Evolutionary conservation across 768 basidiomycete genomes (phyloP), one percentile per base, ranked within the genome.

Genomic region (Hysterangium stoloniferum): DNA sequence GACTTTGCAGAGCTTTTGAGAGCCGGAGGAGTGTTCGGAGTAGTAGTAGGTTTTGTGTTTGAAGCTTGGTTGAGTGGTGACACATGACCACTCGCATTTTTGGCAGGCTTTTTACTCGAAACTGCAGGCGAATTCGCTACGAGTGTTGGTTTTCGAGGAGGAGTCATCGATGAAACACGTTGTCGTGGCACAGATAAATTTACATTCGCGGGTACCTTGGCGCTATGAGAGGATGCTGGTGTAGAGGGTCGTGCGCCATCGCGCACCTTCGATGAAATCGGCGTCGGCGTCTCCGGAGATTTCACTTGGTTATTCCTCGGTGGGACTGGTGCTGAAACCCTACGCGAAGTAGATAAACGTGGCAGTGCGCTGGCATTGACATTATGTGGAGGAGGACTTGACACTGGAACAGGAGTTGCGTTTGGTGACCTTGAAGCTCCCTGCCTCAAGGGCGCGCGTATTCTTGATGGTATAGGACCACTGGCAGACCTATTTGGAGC

Each of bases 121-220:
- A n/a, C n/a, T 34, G 56, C 36, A 52, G 63, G 61, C 43, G 52
- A 45, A 41, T 48, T 54, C 57, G 60, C 64, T 37, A 62, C 57
- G 44, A 62, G 27, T 49, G 58, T 56, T 60, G 29, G 37, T 57
- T 57, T 53, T 32, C 59, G 60, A 20, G 64, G 68, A 13, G 70
- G 67, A 25, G 69, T 71, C 69, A 70, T 65, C 7, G 77, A 78
- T 54, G 67, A 61, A 50, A 78, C 69, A 31, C 74, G 68, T 47
- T 69, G 59, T 45, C 68, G 69, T 52, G 68, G 63, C 20, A 42
- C 37, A 6, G 36, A 42, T 7, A 51, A 40, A 19, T 12, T 5
- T 19, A 20, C 34, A 37, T 33, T 27, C 24, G 37, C 22, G 17
- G 29, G 38, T 19, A 13, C 15, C 19, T 40, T 19, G 24, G 57